These are phyloP conservation scores for Aspergillus alliaceus DNA, from an alignment of 2,329 filamentous ascomycete species.

Conservation along the genomic window DNA sequence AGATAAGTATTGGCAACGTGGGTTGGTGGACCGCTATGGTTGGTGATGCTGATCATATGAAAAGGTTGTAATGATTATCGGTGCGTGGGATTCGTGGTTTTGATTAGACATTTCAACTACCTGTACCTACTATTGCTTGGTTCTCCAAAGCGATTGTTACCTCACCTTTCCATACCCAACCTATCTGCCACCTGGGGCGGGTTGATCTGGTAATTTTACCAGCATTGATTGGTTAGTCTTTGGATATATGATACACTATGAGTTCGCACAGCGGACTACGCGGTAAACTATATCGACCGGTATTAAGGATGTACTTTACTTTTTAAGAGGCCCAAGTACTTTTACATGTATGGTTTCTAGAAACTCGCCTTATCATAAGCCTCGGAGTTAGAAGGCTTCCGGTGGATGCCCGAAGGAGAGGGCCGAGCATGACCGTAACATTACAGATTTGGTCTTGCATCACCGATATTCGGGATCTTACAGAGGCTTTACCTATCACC, in stretches of 20 bases:
- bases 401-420: slow-evolving; percentile 1
- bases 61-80: neutral
- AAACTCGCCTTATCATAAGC: slow-evolving; percentile 7
- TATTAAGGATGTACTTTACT: neutral
- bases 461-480: neutral
- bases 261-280: neutral
- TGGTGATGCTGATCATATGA: slow-evolving; percentile 22
- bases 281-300: neutral
- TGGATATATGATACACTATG: neutral
- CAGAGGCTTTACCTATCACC: neutral
- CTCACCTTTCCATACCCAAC: neutral
- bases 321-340: neutral
- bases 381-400: slow-evolving; percentile 4
- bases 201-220: neutral
- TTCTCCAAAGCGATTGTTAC: neutral
- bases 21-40: slow-evolving; percentile 26
- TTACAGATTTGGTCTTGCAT: neutral
- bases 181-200: no score
- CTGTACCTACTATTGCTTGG: neutral
- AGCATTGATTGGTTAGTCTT: neutral
- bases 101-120: neutral
- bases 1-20: slow-evolving; percentile 30
- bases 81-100: neutral
- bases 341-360: neutral
- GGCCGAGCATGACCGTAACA: neutral